phyloP scores from a whole-genome alignment of 2,329 filamentous ascomycete genomes.

The Scedosporium aurantiacum region DNA sequence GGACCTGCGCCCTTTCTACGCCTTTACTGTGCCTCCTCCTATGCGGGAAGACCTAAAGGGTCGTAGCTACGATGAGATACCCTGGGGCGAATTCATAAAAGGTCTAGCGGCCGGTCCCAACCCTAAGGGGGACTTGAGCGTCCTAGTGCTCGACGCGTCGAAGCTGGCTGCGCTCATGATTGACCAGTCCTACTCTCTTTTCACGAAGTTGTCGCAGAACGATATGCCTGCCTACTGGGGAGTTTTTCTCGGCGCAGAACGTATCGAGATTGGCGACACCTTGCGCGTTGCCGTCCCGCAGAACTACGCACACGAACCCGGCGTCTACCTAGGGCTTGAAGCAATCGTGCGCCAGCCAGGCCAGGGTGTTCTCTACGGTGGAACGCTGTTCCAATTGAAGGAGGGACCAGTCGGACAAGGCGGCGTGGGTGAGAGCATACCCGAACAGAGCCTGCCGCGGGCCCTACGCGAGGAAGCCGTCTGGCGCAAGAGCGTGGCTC shows the following conservation, averaged over 20 bases:
- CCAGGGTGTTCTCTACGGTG: slow-evolving; percentile 25
- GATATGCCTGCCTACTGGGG: slow-evolving; percentile 30
- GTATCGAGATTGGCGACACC: slow-evolving; percentile 34
- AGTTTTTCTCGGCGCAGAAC: slow-evolving; percentile 40
- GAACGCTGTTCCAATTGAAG: slow-evolving; percentile 26
- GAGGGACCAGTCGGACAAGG: slow-evolving; percentile 13
- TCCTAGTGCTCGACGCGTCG: slow-evolving; percentile 35
- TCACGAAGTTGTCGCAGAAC: slow-evolving; percentile 24
- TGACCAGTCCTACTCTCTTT: slow-evolving; percentile 38
- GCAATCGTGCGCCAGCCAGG: slow-evolving; percentile 7
- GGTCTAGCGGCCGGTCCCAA: slow-evolving; percentile 17
- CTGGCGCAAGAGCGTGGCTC: slow-evolving; percentile 26
- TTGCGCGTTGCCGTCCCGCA: slow-evolving; percentile 34
- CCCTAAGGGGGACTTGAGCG: slow-evolving; percentile 7
- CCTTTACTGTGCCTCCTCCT: slow-evolving; percentile 37
- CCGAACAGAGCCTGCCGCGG: slow-evolving; percentile 28
- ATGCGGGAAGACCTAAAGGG: slow-evolving; percentile 26
- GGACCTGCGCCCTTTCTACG: slow-evolving; percentile 38
- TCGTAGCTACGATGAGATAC: slow-evolving; percentile 28
- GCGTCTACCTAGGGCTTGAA: slow-evolving; percentile 6
- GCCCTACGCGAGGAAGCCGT: slow-evolving; percentile 27
- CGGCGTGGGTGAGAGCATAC: slow-evolving; percentile 15
- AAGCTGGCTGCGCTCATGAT: slow-evolving; percentile 39
- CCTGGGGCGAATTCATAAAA: slow-evolving; percentile 26
- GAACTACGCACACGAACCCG: slow-evolving; percentile 19